phyloP scores from a whole-genome alignment of 805 yeast species.

The Torulaspora microellipsoides region DNA sequence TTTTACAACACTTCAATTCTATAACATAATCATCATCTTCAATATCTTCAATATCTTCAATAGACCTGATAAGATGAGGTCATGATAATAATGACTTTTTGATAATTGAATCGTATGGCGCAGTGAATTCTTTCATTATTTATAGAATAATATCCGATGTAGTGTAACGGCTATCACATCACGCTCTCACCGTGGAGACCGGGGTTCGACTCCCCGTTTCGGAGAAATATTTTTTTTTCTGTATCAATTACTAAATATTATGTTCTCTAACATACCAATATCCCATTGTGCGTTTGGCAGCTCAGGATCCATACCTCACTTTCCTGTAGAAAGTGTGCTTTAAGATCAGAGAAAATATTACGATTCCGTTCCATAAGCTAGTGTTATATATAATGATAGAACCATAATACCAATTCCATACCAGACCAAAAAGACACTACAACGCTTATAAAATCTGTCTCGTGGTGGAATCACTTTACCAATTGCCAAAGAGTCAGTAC shows the following conservation, averaged over 20 bases:
- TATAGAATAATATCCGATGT: slow-evolving; percentile 14
- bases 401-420: slow-evolving; percentile 74
- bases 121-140: too few species aligned
- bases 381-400: slow-evolving; percentile 49
- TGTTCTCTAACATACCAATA: too few species aligned
- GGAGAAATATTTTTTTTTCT: slow-evolving; percentile 12
- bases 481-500: slow-evolving; percentile 28
- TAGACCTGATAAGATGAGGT: too few species aligned
- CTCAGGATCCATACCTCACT: background rate
- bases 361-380: slow-evolving; percentile 15
- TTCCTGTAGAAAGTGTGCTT: background rate
- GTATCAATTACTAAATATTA: background rate
- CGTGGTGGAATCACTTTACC: slow-evolving; percentile 30
- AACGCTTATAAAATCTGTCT: slow-evolving; percentile 34
- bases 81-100: too few species aligned
- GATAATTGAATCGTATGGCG: too few species aligned
- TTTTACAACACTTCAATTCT: too few species aligned
- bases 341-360: background rate
- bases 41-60: too few species aligned
- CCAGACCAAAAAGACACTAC: slow-evolving; percentile 51
- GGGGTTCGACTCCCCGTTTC: slow-evolving; percentile 28
- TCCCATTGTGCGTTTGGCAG: too few species aligned
- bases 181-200: slow-evolving; percentile 27
- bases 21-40: too few species aligned
- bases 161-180: slow-evolving; percentile 27